Evolutionary conservation across 225 moss, liverwort and hornwort genomes (phyloP).

Genomic region (Sphagnum contortum): DNA sequence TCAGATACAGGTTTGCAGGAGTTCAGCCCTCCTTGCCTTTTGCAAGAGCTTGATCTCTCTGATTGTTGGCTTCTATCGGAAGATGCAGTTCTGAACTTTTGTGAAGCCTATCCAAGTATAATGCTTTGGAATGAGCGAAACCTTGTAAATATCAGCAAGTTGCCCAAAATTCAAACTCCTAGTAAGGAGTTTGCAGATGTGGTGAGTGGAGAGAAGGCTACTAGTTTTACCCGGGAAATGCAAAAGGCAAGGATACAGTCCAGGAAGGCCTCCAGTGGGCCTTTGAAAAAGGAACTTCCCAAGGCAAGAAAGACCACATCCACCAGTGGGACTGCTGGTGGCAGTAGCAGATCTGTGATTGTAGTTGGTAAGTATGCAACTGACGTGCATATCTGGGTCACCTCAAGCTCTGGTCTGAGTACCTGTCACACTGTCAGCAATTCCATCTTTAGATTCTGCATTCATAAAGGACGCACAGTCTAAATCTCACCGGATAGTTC

Average conservation of each 20-base stretch:
- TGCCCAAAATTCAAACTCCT: slow-evolving; percentile 5
- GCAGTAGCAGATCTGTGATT: slow-evolving; percentile 2
- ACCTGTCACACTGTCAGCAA: too few relatives aligned
- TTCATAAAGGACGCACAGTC: too few relatives aligned
- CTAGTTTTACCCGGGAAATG: slow-evolving; percentile 19
- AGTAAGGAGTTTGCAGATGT: slow-evolving; percentile 22
- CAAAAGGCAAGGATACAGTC: slow-evolving; percentile 21
- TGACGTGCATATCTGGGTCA: too few relatives aligned
- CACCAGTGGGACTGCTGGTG: slow-evolving; percentile 3
- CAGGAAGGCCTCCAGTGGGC: slow-evolving; percentile 14
- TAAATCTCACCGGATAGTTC: too few relatives aligned
- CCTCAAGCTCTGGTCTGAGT: too few relatives aligned
- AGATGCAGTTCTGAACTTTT: slow-evolving; percentile 25
- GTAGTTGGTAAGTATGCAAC: slow-evolving; percentile 17
- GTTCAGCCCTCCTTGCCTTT: slow-evolving; percentile 28
- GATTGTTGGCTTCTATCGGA: slow-evolving; percentile 43
- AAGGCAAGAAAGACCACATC: slow-evolving; percentile 13
- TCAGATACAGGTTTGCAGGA: slow-evolving; percentile 21
- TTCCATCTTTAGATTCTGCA: too few relatives aligned
- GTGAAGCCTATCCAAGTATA: slow-evolving; percentile 27
- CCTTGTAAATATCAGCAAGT: slow-evolving; percentile 11
- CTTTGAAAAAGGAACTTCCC: slow-evolving; percentile 7
- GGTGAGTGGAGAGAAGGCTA: slow-evolving; percentile 19
- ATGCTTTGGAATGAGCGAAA: slow-evolving; percentile 39
- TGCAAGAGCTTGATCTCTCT: slow-evolving; percentile 42